phyloP scores from a whole-genome alignment of 768 basidiomycete species.

The Coprinopsis cinerea region DNA sequence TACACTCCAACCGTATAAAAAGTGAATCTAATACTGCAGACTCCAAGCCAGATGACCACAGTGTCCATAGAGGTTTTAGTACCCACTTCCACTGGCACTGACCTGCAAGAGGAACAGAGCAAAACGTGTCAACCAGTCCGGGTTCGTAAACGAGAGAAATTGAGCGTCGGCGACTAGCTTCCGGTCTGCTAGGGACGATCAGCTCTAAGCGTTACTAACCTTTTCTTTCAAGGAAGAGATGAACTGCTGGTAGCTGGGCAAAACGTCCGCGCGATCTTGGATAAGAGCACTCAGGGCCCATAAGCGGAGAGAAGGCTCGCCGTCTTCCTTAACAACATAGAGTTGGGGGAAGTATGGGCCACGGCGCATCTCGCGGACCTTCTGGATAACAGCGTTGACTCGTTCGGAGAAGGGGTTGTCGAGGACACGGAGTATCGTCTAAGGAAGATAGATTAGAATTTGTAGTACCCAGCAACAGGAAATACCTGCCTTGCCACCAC shows the following conservation, averaged over 20 bases:
- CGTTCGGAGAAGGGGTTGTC: slow-evolving; percentile 97
- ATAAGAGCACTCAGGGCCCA: slow-evolving; percentile 95
- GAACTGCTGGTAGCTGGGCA: slow-evolving; percentile 96
- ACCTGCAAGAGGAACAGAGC: slow-evolving; percentile 18
- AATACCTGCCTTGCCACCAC: slow-evolving; percentile 80
- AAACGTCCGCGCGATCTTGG: slow-evolving; percentile 91
- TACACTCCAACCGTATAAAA: no score
- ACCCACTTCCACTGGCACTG: slow-evolving; percentile 19
- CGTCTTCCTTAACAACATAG: slow-evolving; percentile 97
- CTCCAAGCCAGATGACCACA: not conserved
- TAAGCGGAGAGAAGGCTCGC: slow-evolving; percentile 86
- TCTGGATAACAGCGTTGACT: slow-evolving; percentile 88
- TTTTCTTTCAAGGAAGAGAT: slow-evolving; percentile 87
- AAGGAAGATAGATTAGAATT: slow-evolving; percentile 6
- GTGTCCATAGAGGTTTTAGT: slow-evolving; percentile 6
- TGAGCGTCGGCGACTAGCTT: not conserved
- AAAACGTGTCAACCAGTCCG: slow-evolving; percentile 9
- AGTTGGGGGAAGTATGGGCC: slow-evolving; percentile 92
- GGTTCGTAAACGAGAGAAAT: slow-evolving; percentile 1
- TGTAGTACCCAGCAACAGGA: not conserved
- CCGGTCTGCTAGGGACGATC: not conserved
- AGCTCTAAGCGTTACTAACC: slow-evolving; percentile 37
- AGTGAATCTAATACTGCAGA: no score
- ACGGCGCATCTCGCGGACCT: slow-evolving; percentile 89
- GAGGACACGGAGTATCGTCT: slow-evolving; percentile 85